These are phyloP conservation scores for Collybiopsis confluens DNA, from an alignment of 768 basidiomycete genomes.

Conservation along the genomic window DNA sequence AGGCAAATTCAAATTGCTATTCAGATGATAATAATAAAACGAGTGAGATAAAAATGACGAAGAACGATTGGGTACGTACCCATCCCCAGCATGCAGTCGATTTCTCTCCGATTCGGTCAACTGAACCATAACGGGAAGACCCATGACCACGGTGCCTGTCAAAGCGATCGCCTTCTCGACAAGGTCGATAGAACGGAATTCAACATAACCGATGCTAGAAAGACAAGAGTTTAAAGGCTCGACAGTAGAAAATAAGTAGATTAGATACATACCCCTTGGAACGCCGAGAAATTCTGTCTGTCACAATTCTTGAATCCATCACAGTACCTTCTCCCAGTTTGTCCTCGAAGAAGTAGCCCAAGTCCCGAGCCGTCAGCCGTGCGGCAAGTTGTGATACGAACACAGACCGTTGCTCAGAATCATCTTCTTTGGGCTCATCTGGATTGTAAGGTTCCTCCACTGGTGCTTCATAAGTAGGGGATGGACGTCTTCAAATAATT, in stretches of 20 bases:
- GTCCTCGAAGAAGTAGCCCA: slow-evolving; percentile 98
- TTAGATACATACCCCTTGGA: slow-evolving; percentile 83
- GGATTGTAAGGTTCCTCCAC: slow-evolving; percentile 69
- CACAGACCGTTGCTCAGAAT: slow-evolving; percentile 96
- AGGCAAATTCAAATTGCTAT: slow-evolving; percentile 79
- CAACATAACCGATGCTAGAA: slow-evolving; percentile 92
- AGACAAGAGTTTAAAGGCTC: slow-evolving; percentile 4
- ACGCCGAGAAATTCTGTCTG: slow-evolving; percentile 88
- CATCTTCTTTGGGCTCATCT: slow-evolving; percentile 91
- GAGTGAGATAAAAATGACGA: no score
- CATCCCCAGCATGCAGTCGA: slow-evolving; percentile 82
- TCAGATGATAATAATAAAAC: no score
- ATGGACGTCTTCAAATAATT: slow-evolving; percentile 48
- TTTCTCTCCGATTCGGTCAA: slow-evolving; percentile 97
- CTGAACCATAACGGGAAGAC: slow-evolving; percentile 94
- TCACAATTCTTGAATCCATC: slow-evolving; percentile 94
- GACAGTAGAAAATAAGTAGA: background rate
- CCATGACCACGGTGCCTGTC: slow-evolving; percentile 96
- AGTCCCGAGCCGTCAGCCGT: slow-evolving; percentile 91
- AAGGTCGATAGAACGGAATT: slow-evolving; percentile 85
- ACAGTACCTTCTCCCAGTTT: slow-evolving; percentile 92
- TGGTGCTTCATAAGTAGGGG: slow-evolving; percentile 66
- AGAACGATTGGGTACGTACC: slow-evolving; percentile 53
- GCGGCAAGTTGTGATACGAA: slow-evolving; percentile 98
- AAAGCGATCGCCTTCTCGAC: slow-evolving; percentile 89